Evolutionary conservation across 1,284 basidiomycete genomes (phyloP), one percentile per base, ranked within the genome.

Genomic region (Cryptococcus sp.): DNA sequence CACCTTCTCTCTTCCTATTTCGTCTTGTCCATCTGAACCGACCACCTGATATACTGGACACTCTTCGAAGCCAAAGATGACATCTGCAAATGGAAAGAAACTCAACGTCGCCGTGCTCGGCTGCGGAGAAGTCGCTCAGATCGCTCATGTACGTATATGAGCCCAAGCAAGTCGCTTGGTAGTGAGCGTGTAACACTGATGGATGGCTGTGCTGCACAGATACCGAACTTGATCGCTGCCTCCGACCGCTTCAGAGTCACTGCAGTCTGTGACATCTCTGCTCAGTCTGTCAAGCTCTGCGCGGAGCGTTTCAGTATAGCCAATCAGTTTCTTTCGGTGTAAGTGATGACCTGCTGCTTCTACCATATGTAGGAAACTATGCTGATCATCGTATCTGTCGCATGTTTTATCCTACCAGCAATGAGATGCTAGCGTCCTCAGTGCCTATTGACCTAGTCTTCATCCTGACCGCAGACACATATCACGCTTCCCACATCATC

Each of bases 41-140:
- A 2, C 29, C 13, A 10, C 29, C 13, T 13, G 8, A 10, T 13
- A 34, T 10, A 34, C 8, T 34, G 8, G 29, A 34, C 29, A 10
- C 29, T 34, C 29, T 13, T 13, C 29, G 29, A 34, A 34, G 29
- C 29, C 8, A 13, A 13, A 34, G 8, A 34, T 34, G 29, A 5
- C 29, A 34, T 34, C 8, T 10, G 8, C 3, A 34, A 34, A 34
- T 10, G 29, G 13, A 2, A 34, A 34, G 29, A 34, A 34, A 34
- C 58, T 68, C 43, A 66, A 64, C 40, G 64, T 64, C 20, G 66
- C 62, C 22, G 58, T 68, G 13, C 46, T 68, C n/a, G 66, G 66
- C n/a, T 68, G 66, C 47, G 66, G 66, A 3, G 64, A 68, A 50
- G 62, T 68, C 26, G 64, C 64, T 3, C 66, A 68, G 47, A 58